Base-by-base conservation (phyloP, 2,329 filamentous ascomycete species). In the Fusarium mundagurra region DNA sequence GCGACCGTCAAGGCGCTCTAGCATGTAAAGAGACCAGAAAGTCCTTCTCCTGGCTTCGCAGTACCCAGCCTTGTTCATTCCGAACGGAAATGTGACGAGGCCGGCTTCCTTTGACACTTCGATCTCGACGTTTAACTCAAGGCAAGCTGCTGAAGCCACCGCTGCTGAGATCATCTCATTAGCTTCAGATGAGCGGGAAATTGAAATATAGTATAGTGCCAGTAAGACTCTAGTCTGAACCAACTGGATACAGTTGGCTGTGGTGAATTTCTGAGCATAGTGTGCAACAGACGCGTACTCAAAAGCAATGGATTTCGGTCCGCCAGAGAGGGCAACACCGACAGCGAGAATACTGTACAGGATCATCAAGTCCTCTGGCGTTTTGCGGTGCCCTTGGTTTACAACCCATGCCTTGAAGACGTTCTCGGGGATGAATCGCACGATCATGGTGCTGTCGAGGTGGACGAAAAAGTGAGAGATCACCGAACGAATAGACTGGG, bases 11-110 rank as follows among this genome's bases (percentile, higher is more conserved):
- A 92, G 88, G 54, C 91, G 88, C 82, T 94, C 93, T 80, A 93
- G 87, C 75, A 94, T 83, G 74, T 92, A 93, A 59, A 90, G 88
- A 34, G 90, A 89, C 92, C 92, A 95, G 77, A 94, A 92, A 0
- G 92, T 94, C 64, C 93, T 86, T 72, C 92, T 87, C 68, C 90
- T 87, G 75, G 91, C 92, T 81, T 95, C 93, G 31, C 88, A 87
- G 74, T 91, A 88, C 36, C 88, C 89, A 57, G 82, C 81, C 65
- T 85, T 86, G 74, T 87, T 88, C 72, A 93, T 85, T 27, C 86
- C 88, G 76, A 90, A 91, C 9, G 90, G 89, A 61, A 86, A 88
- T 1, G 78, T 77, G n/a, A 82, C 77, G 20, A 82, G 71, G 22
- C 69, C 69, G 7, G 77, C 82, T 57, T 88, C 86, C 4, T 82